A percentile compares a stretch with the other conserved stretches of the same genome.
phyloP scores from a whole-genome alignment of 768 basidiomycete species.

The Amanita brunnescens region DNA sequence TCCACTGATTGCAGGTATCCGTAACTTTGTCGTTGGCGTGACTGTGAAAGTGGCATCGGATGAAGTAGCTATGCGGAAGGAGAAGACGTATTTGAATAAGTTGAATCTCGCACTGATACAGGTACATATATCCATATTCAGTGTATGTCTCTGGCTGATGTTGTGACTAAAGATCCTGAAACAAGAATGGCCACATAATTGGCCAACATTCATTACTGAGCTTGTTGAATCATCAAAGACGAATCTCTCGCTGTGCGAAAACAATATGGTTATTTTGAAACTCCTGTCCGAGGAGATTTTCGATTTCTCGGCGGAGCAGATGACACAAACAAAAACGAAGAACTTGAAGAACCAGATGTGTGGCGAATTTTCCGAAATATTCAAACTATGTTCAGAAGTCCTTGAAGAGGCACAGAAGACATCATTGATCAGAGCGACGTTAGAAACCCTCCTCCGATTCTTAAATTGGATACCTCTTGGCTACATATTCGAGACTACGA shows the following conservation, averaged over 20 bases:
- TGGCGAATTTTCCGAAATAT: slow-evolving; percentile 94
- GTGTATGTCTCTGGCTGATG: neutral
- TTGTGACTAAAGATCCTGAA: slow-evolving; percentile 76
- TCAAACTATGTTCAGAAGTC: slow-evolving; percentile 94
- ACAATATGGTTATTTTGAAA: slow-evolving; percentile 98
- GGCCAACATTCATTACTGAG: slow-evolving; percentile 96
- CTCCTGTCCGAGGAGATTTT: slow-evolving; percentile 98
- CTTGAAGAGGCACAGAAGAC: slow-evolving; percentile 96
- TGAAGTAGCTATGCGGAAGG: slow-evolving; percentile 77
- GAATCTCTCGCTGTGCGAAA: slow-evolving; percentile 94
- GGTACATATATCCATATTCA: slow-evolving; percentile 29
- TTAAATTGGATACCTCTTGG: slow-evolving; percentile 99
- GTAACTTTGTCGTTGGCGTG: slow-evolving; percentile 91
- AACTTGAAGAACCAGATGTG: slow-evolving; percentile 98
- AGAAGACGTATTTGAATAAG: slow-evolving; percentile 94
- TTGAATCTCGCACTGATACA: slow-evolving; percentile 94
- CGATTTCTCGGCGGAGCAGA: slow-evolving; percentile 96
- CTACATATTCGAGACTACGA: slow-evolving; percentile 96
- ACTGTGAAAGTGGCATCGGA: slow-evolving; percentile 93
- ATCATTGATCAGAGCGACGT: slow-evolving; percentile 85
- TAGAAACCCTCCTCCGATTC: slow-evolving; percentile 93
- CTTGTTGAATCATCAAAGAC: slow-evolving; percentile 96
- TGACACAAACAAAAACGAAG: slow-evolving; percentile 98
- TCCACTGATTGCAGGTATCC: slow-evolving; percentile 53
- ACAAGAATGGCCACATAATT: slow-evolving; percentile 99